phyloP scores from a whole-genome alignment of 805 yeast species.

The Naumovozyma castellii region DNA sequence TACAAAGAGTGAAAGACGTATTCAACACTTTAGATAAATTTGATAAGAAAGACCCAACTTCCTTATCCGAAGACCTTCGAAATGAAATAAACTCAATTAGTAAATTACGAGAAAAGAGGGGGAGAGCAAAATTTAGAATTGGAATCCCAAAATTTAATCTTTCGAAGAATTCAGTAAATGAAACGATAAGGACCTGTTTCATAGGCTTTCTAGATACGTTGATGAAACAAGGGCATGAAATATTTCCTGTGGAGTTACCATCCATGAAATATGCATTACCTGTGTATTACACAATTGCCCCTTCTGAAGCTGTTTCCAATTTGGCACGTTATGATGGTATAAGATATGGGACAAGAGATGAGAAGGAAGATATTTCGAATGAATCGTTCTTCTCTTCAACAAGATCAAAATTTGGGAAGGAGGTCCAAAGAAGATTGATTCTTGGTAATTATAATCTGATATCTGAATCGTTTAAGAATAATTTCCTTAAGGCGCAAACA shows the following conservation, averaged over 20 bases:
- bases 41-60: slow-evolving; percentile 78
- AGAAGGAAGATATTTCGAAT: slow-evolving; percentile 25
- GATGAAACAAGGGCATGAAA: slow-evolving; percentile 37
- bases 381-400: slow-evolving; percentile 46
- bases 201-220: slow-evolving; percentile 36
- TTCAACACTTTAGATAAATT: slow-evolving; percentile 46
- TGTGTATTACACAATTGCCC: slow-evolving; percentile 77
- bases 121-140: no score
- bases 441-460: slow-evolving; percentile 83
- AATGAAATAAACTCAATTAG: slow-evolving; percentile 6
- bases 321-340: slow-evolving; percentile 85
- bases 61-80: slow-evolving; percentile 35
- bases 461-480: slow-evolving; percentile 58
- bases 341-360: slow-evolving; percentile 59
- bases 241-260: slow-evolving; percentile 64
- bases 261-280: slow-evolving; percentile 58
- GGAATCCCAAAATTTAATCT: slow-evolving; percentile 60
- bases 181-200: slow-evolving; percentile 41
- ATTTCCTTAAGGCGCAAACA: slow-evolving; percentile 65
- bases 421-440: slow-evolving; percentile 73
- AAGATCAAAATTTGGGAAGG: slow-evolving; percentile 61
- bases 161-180: slow-evolving; percentile 41
- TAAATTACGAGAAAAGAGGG: no score
- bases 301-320: slow-evolving; percentile 92
- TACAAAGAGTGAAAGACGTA: slow-evolving; percentile 38